A percentile compares a stretch with the other conserved stretches of the same genome.
phyloP scores from a whole-genome alignment of 2,329 filamentous ascomycete species.

The Helotiales sp. region DNA sequence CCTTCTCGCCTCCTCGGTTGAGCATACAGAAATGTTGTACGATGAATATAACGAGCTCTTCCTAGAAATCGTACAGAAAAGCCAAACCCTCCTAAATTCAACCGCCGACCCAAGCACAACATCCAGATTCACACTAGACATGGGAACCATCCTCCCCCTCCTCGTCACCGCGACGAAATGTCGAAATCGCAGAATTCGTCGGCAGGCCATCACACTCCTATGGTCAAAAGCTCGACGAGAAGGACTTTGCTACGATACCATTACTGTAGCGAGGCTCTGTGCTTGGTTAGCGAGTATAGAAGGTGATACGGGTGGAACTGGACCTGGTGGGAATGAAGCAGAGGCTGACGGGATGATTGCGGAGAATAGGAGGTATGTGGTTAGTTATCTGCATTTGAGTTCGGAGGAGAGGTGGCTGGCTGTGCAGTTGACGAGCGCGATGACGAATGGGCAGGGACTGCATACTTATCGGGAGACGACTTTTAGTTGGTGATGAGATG shows the following conservation, averaged over 20 bases:
- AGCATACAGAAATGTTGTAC: slow-evolving; percentile 33
- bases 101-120: slow-evolving; percentile 32
- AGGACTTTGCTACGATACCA: slow-evolving; percentile 35
- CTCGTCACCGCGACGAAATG: slow-evolving; percentile 35
- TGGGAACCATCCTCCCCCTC: slow-evolving; percentile 35
- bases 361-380: slow-evolving; percentile 28
- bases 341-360: slow-evolving; percentile 30
- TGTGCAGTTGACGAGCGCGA: slow-evolving; percentile 31
- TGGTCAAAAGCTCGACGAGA: slow-evolving; percentile 35
- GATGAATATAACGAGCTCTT: slow-evolving; percentile 33
- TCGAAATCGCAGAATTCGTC: slow-evolving; percentile 29
- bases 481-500: slow-evolving; percentile 32
- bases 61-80: slow-evolving; percentile 32
- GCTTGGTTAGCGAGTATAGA: slow-evolving; percentile 36
- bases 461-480: slow-evolving; percentile 33
- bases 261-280: slow-evolving; percentile 33
- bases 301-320: too few species aligned
- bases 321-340: slow-evolving; percentile 30
- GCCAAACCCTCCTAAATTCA: slow-evolving; percentile 30
- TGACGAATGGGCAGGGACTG: slow-evolving; percentile 25
- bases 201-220: slow-evolving; percentile 32
- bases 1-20: slow-evolving; percentile 31
- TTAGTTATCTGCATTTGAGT: slow-evolving; percentile 34
- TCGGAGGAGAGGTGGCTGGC: slow-evolving; percentile 34
- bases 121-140: slow-evolving; percentile 34